Percentiles rank a stretch among this genome's conserved stretches.
Evolutionary conservation across 306 rosid species (phyloP).

Genomic region (Purshia tridentata): DNA sequence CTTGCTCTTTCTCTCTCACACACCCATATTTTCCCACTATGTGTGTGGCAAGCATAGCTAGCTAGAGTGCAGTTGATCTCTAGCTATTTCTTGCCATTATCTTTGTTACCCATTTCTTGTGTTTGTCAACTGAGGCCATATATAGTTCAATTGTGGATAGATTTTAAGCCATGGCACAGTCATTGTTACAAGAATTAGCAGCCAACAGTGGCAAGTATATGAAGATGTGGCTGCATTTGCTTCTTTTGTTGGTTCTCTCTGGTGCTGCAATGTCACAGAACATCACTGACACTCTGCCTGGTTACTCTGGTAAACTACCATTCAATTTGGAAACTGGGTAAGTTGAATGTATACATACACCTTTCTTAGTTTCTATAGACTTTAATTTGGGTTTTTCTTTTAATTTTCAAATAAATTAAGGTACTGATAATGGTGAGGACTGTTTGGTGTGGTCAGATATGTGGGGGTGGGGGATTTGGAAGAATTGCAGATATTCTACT

Average conservation of each 20-base stretch:
- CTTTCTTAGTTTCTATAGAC: background rate
- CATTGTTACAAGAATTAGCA: background rate
- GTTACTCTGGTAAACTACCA: slow-evolving; percentile 3
- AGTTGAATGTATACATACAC: background rate
- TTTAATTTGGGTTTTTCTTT: too few species aligned
- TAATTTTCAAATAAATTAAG: background rate
- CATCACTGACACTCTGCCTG: slow-evolving; percentile 7
- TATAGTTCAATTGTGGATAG: too few species aligned
- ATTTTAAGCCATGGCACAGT: background rate
- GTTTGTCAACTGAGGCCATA: too few species aligned
- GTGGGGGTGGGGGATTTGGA: slow-evolving; percentile 38
- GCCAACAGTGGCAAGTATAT: background rate
- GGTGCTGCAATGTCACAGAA: background rate
- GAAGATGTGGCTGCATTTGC: background rate
- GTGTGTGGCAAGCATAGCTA: too few species aligned
- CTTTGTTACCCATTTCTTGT: too few species aligned
- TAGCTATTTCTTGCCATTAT: too few species aligned
- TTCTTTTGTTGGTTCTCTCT: background rate
- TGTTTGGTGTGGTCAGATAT: slow-evolving; percentile 24
- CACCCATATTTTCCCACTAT: too few species aligned
- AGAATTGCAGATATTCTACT: slow-evolving; percentile 41
- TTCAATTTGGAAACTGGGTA: slow-evolving; percentile 13
- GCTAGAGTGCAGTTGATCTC: too few species aligned
- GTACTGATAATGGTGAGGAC: slow-evolving; percentile 1
- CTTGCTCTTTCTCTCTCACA: too few species aligned